Percentiles rank a stretch among this genome's conserved stretches.
These are phyloP conservation scores for Pseudofabraea citricarpa DNA, from an alignment of 2,329 filamentous ascomycete species.

Conservation along the genomic window DNA sequence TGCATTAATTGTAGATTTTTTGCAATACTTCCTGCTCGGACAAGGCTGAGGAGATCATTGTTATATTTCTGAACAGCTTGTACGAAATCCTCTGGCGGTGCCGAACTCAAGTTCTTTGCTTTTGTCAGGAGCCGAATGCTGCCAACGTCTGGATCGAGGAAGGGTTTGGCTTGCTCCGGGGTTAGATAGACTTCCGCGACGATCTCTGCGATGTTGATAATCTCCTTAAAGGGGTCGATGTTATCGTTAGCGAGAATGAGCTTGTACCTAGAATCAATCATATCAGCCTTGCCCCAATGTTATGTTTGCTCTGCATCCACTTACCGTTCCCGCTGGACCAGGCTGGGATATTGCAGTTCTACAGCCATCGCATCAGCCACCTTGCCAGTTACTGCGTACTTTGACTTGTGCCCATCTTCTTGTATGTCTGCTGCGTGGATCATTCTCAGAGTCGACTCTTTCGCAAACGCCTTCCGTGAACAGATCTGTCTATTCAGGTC, in stretches of 20 bases:
- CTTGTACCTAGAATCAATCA: conserved; percentile 53
- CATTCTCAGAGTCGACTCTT: conserved; percentile 27
- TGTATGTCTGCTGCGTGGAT: conserved; percentile 57
- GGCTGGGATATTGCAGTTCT: conserved; percentile 79
- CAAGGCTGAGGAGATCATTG: conserved; percentile 56
- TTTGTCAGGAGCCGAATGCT: conserved; percentile 74
- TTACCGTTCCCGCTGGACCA: conserved; percentile 62
- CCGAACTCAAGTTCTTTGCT: conserved; percentile 41
- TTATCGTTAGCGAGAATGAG: conserved; percentile 75
- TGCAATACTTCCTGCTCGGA: conserved; percentile 66
- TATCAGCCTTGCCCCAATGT: too few relatives aligned
- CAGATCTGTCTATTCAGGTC: conserved; percentile 22
- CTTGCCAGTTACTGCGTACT: conserved; percentile 43
- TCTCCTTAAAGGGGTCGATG: conserved; percentile 72
- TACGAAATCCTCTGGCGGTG: conserved; percentile 63
- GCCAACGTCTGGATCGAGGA: conserved; percentile 68
- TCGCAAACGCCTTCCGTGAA: conserved; percentile 20
- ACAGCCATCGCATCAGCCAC: conserved; percentile 51
- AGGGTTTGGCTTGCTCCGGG: conserved; percentile 58
- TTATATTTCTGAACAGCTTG: conserved; percentile 76
- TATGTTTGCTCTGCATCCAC: too few relatives aligned
- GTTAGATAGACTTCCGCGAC: conserved; percentile 76
- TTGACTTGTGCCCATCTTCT: conserved; percentile 44
- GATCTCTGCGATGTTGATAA: conserved; percentile 63
- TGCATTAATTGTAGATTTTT: conserved; percentile 66